These are phyloP conservation scores for Xylariaceae sp. DNA, from an alignment of 2,329 filamentous ascomycete species.

Conservation along the genomic window DNA sequence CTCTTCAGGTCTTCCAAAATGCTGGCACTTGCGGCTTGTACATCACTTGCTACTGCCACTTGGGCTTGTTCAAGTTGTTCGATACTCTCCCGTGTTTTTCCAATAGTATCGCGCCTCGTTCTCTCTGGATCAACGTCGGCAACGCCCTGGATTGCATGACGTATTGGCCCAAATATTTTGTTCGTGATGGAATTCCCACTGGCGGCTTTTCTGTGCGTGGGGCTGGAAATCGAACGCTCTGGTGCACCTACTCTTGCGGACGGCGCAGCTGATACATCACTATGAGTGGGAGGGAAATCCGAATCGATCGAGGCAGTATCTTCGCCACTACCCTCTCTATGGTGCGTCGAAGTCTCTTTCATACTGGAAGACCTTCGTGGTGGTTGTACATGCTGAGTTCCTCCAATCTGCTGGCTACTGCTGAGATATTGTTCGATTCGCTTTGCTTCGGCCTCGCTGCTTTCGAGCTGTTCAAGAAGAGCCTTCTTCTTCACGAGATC, in stretches of 20 bases:
- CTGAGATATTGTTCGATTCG: constrained; percentile 93
- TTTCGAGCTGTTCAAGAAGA: constrained; percentile 86
- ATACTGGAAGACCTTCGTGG: constrained; percentile 71
- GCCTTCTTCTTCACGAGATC: constrained; percentile 86
- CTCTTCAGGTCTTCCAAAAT: constrained; percentile 88
- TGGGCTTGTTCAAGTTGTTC: constrained; percentile 88
- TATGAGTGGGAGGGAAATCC: constrained; percentile 90
- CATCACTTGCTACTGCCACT: constrained; percentile 85
- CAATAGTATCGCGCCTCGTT: constrained; percentile 89
- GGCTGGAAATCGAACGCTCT: constrained; percentile 53
- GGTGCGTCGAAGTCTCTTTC: constrained; percentile 56
- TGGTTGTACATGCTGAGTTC: constrained; percentile 47
- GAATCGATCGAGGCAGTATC: constrained; percentile 93
- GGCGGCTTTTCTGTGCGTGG: constrained; percentile 76
- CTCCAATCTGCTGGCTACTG: constrained; percentile 65
- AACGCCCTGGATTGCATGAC: constrained; percentile 93
- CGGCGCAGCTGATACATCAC: constrained; percentile 70
- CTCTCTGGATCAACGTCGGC: constrained; percentile 95
- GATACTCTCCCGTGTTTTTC: constrained; percentile 91
- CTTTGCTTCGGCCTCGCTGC: constrained; percentile 89
- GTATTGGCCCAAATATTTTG: constrained; percentile 94
- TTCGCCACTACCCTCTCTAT: constrained; percentile 66
- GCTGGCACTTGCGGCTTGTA: constrained; percentile 87
- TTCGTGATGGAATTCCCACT: constrained; percentile 91
- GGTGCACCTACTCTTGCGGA: constrained; percentile 76